Evolutionary conservation across 1,139 yeast genomes (phyloP), one percentile per base, ranked within the genome.

Genomic region (Yamadazyma spencermartinsiae): DNA sequence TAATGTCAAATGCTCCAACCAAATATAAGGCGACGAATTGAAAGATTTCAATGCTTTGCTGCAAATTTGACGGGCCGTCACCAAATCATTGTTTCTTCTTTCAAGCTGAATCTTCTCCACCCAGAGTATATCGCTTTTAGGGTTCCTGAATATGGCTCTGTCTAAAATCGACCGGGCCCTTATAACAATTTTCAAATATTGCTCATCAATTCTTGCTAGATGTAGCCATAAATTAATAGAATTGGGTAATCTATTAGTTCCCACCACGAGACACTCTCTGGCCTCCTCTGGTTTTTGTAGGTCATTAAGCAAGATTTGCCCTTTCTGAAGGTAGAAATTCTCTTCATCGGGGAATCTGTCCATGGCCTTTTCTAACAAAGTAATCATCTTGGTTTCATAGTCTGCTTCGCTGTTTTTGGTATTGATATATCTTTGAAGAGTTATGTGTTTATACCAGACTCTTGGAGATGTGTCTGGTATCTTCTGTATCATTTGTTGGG

Each of bases 111-210:
- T 68, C 43, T 80, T 76, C 19, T 75, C 82, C 5, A 70, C 55
- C 81, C 88, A 82, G 2, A 89, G 48, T 11, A 42, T 40, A 23
- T 78, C 85, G 26, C 65, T 63, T 3, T 65, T 52, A 0, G 82
- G 79, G 41, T 74, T 75, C 23, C 68, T 65, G 12, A 80, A 49
- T 3, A 86, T 58, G 0, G 88, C 95, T 25, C 79, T 65, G 49
- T 88, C 97, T 12, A 89, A 59, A 1, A 76, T 68, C 0, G 96
- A 82, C 40, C 96, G 74, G 0, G 96, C 92, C 42, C 79, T 70
- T 4, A 82, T 74, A 6, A 55, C 43, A 7, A 72, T 65, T 0
- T 65, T 65, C 5, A 72, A 56, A 5, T 57, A 47, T 1, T 54
- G 38, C 39, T 72, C 77, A 45, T 82, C 85, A 2, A 79, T 45